Base-by-base conservation (phyloP, 345 rosid genomes). In the Aquilaria yunnanensis region DNA sequence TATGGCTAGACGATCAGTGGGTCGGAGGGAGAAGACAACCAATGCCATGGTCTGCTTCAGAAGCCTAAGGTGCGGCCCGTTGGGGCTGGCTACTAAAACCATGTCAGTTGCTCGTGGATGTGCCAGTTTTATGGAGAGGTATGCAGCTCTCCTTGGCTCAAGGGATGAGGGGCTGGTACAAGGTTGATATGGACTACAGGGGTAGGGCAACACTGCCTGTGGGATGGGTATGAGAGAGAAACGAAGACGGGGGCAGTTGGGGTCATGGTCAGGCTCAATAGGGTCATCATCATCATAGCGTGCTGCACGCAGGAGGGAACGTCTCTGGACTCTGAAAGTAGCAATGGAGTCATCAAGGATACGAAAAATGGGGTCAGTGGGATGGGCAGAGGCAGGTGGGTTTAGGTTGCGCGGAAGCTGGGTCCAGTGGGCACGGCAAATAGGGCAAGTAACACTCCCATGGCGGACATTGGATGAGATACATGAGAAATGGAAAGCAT, bases 341-440 rank as follows among this genome's bases (percentile, higher is more conserved):
- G 95, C 95, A 3, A 88, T 87, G 71, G 92, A 87, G 51, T 87
- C 85, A 47, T 90, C 96, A 45, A 85, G 82, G 66, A 87, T 83
- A 13, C 72, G 90, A 51, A 87, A 74, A 77, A 87, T 62, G 9
- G 96, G 92, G 64, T 87, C 96, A 2, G 67, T 64, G 68, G 66
- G 86, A 80, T 75, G 77, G 82, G 73, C 63, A 32, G 82, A 62
- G 5, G 67, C 14, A 33, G 87, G 76, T 0, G 72, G 81, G 70
- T 73, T 74, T 43, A 85, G 70, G 70, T 72, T 75, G 86, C 87
- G 89, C 9, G 97, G 96, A 66, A 87, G 92, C 73, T 84, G 96
- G 45, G 96, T 87, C 96, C 97, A 90, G 65, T 81, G 87, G 41
- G 97, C 89, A 41, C 97, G 92, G 64, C 97, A 90, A 67, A 90